Evolutionary conservation across 305 asterid species (phyloP).

Genomic region (Striga hermonthica): DNA sequence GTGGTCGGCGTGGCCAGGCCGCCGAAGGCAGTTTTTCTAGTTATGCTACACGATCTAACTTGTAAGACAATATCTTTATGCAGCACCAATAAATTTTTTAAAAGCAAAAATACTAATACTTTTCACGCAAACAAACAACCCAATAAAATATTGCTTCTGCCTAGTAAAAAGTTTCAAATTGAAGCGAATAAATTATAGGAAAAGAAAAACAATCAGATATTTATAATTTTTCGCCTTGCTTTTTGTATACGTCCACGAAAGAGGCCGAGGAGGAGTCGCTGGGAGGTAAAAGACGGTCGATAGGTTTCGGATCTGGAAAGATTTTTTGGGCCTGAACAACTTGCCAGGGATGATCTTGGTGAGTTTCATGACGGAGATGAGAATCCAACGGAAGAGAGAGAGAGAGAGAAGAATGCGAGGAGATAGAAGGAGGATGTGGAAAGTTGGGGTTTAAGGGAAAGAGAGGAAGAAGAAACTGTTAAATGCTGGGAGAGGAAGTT

Average conservation of each 20-base stretch:
- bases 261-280: conserved; percentile 40
- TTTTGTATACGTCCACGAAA: conserved; percentile 34
- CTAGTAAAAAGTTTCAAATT: too few species aligned
- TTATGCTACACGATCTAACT: too few species aligned
- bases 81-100: too few species aligned
- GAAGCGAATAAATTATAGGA: too few species aligned
- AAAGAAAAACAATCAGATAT: too few species aligned
- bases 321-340: conserved; percentile 38
- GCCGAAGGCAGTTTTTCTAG: too few species aligned
- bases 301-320: conserved; percentile 41
- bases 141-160: too few species aligned
- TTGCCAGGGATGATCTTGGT: conserved; percentile 36
- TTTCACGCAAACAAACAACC: too few species aligned
- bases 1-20: conserved; percentile 53
- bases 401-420: background rate
- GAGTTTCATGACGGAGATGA: conserved; percentile 37
- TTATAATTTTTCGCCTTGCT: conserved; percentile 10
- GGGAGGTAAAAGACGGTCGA: conserved; percentile 44
- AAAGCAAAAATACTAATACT: too few species aligned
- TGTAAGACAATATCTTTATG: too few species aligned
- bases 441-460: conserved; percentile 33
- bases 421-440: conserved; percentile 4
- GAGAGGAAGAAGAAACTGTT: conserved; percentile 35
- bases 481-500: conserved; percentile 46
- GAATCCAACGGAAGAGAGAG: conserved; percentile 9